phyloP scores from a whole-genome alignment of 2,329 filamentous ascomycete genomes.

The Fusarium torreyae region DNA sequence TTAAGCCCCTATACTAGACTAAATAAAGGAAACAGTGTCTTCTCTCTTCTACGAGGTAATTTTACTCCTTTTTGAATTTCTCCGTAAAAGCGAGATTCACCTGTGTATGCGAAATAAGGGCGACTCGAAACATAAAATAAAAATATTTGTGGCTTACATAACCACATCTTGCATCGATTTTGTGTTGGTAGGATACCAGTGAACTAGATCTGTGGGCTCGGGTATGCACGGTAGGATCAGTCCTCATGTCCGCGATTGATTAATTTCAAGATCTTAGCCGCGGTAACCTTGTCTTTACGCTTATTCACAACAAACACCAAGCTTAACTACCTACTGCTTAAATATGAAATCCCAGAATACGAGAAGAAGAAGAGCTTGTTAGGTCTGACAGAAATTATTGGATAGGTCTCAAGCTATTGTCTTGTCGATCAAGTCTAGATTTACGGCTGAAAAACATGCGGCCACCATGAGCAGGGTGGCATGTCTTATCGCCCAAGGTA shows the following conservation, averaged over 20 bases:
- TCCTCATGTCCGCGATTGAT: constrained; percentile 28
- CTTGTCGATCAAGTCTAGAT: constrained; percentile 14
- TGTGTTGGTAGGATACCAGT: no score
- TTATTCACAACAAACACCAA: background rate
- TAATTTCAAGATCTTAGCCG: constrained; percentile 12
- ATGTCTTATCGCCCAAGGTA: constrained; percentile 10
- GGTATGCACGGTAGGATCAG: constrained; percentile 17
- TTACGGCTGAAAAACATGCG: background rate
- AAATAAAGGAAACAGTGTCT: background rate
- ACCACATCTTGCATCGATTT: background rate
- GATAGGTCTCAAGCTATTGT: background rate
- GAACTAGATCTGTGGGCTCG: background rate
- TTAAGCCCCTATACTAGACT: background rate
- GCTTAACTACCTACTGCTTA: no score
- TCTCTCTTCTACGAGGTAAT: background rate
- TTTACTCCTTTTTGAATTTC: no score
- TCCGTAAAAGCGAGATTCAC: background rate
- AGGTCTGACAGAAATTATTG: background rate
- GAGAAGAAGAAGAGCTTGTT: background rate
- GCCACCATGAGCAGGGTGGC: constrained; percentile 1
- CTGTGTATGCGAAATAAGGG: background rate
- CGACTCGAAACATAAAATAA: background rate
- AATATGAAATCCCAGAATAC: background rate
- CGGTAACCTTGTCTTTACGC: background rate
- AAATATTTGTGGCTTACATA: background rate